Base-by-base conservation (phyloP, 2,329 filamentous ascomycete genomes). In the Madurella fahalii region DNA sequence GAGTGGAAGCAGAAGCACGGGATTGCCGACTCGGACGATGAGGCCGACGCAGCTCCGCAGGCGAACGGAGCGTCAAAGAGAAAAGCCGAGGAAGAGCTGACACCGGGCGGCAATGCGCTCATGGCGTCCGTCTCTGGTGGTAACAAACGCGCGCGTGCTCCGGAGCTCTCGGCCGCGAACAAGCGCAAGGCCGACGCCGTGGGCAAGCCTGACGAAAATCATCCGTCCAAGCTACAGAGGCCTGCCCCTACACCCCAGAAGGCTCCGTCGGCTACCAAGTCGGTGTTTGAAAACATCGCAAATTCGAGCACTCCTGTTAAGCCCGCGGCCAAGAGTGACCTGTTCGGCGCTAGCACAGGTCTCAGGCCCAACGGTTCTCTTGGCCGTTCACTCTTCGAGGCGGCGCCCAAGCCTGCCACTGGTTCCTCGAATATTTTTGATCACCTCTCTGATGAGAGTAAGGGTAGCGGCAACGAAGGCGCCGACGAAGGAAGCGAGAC, bases 1-100 rank as follows among this genome's bases (percentile, higher is more conserved):
- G 78, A 78, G 61, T 84, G 81, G 81, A 78, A 80, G 63, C 69
- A 77, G 41, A 77, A 79, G 52, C 76, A 84, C 61, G 78, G 78
- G 32, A 72, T 84, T 18, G 76, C 79, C 9, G 74, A 78, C 30
- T 71, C 74, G 0, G 74, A 77, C 50, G 76, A 79, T 9, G 75
- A 80, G 43, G 68, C 67, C 9, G 57, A 60, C 15, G 25, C 53
- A 5, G 47, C 65, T 12, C 71, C 71, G 59, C 67, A 70, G 11
- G 66, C 69, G 9, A 75, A 76, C 31, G 57, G 57, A 15, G 52
- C 42, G 2, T 49, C 59, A 3, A 84, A 84, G 72, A 78, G 81
- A 57, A 84, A 84, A 69, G 80, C 81, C 12, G 74, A 77, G 31
- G 79, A 82, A 16, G 76, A 81, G 9, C 56, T 76, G 40, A 61